Evolutionary conservation across 129 eudicot genomes (phyloP).

Genomic region (Logfia minima): DNA sequence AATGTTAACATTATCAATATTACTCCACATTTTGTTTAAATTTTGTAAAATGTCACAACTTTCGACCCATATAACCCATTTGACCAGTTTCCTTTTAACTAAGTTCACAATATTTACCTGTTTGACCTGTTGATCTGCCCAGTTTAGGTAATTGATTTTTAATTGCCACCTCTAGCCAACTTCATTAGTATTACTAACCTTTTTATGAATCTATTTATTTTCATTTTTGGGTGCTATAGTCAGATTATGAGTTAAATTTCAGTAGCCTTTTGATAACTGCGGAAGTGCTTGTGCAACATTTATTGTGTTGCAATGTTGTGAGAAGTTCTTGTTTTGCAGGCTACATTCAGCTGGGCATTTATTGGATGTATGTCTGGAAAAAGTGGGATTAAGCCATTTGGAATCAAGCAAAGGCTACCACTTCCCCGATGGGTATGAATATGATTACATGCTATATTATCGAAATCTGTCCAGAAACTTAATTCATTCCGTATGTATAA

Average conservation of each 20-base stretch:
- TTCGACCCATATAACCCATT: neutral
- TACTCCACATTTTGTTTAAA: neutral
- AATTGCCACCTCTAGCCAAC: neutral
- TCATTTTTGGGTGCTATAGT: neutral
- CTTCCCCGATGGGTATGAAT: constrained; percentile 84
- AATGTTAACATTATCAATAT: neutral
- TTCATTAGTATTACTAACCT: neutral
- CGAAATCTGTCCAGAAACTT: neutral
- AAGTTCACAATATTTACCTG: neutral
- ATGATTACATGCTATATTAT: neutral
- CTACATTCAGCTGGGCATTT: constrained; percentile 93
- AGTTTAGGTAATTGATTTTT: neutral
- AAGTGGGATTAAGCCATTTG: constrained; percentile 80
- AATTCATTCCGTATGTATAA: too few relatives aligned
- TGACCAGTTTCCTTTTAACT: neutral
- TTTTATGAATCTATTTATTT: neutral
- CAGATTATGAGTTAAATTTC: neutral
- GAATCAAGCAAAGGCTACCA: constrained; percentile 79
- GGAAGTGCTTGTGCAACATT: neutral
- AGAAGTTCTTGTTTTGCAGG: constrained; percentile 36
- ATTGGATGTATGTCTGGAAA: constrained; percentile 66
- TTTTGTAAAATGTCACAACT: neutral
- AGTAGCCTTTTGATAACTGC: neutral
- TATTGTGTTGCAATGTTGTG: neutral
- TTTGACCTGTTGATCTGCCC: neutral